Base-by-base conservation (phyloP, 2,329 filamentous ascomycete species). In the Herpotrichia juniperi region DNA sequence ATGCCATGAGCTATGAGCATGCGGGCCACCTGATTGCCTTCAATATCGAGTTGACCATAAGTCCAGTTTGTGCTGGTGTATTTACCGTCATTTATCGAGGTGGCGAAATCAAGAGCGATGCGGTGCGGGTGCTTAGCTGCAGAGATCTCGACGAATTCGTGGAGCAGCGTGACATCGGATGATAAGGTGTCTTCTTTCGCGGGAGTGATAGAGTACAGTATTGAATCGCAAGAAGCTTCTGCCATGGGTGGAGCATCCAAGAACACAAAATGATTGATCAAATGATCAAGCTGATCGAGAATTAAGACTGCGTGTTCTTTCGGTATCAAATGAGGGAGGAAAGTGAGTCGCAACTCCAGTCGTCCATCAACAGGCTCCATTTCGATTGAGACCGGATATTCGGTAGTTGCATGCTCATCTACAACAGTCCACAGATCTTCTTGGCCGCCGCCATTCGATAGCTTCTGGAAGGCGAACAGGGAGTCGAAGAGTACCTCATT, bases 331-430 rank as follows among this genome's bases (percentile, higher is more conserved):
- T 87, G 80, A 12, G 80, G 77, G 55, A 84, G 80, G 58, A 84
- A 89, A 0, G 88, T 92, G 17, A 96, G 70, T 8, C 86, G 84
- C 7, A 94, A 77, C 11, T 78, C 71, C 1, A 96, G 63, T 2
- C 70, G 62, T 1, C 79, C 80, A 0, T 74, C 59, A 0, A 66
- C 70, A 0, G 87, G 85, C 52, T 92, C 85, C 28, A 96, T 73
- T 69, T 97, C 93, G 17, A 97, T 76, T 0, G 93, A 96, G 0
- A 96, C 75, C 0, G 88, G 79, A 69, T 93, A 96, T 61, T 96
- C 90, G 2, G 90, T 84, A 1, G 80, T 83, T 5, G 89, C 87
- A 45, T 83, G 77, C 52, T 96, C 91, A 14, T 84, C 77, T 1
- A 84, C 56, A 0, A 89, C 57, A 6, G 77, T 76, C 88, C 90